Base-by-base conservation (phyloP, 73 alveolate genomes). In the Diophrys appendiculata region DNA sequence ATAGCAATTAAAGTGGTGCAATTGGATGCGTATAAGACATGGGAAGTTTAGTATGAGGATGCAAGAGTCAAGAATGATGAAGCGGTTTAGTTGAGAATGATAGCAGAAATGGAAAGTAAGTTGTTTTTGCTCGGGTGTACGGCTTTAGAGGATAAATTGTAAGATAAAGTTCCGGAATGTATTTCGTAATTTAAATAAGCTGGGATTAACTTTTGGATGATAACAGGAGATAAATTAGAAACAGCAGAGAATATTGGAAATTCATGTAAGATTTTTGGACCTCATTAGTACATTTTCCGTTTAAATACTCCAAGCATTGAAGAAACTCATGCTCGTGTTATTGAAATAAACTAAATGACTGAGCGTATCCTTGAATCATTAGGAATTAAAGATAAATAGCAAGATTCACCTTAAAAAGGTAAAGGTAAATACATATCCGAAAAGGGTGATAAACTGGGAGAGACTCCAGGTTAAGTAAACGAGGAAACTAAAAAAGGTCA, bases 211-310 rank as follows among this genome's bases (percentile, higher is more conserved):
- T 95, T 96, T 26, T 96, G 99, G 97, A 96, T 94, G 95, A 75
- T 96, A n/a, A 96, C 99, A 27, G 99, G 99, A 69, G 99, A 96
- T 87, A 96, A 94, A 78, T 83, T 96, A 60, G 95, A 96, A 54
- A 96, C 97, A 54, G 96, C 99, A 2, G 96, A 89, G 88, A 96
- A 94, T 88, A 88, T 96, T 33, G 99, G 97, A 30, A 55, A 87
- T 64, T 72, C 95, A 33, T 93, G 97, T 67, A 93, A 92, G 80
- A 73, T 95, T 68, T 80, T 95, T 65, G 91, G 86, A 80, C 80
- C 88, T 18, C 84, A 91, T 43, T 88, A 93, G 60, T 91, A 87
- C 73, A 86, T 93, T 0, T 95, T 86, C 75, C 92, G 93, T 84
- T 87, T 92, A 43, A 69, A 81, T 54, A 80, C 82, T 24, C 65